These are phyloP conservation scores for Phaseolus lunatus DNA, from an alignment of 306 rosid species.

Conservation along the genomic window DNA sequence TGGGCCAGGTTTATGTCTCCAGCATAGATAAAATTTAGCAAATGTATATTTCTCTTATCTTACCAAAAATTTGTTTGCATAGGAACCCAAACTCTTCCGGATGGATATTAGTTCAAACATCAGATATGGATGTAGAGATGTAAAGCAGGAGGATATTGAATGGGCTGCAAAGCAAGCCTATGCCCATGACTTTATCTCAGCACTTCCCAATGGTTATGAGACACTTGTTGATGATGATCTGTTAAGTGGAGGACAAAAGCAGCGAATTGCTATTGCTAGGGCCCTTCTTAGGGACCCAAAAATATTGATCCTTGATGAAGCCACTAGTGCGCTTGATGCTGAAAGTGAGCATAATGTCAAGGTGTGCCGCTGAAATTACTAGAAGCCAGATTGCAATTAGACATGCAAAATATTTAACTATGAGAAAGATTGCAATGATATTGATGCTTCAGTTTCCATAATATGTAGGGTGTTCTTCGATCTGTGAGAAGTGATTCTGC, in stretches of 20 bases:
- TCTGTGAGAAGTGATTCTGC: slow-evolving; percentile 72
- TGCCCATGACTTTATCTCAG: slow-evolving; percentile 86
- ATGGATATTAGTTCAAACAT: slow-evolving; percentile 91
- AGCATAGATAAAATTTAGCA: slow-evolving; percentile 28
- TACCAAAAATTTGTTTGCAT: slow-evolving; percentile 34
- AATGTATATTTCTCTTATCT: neutral
- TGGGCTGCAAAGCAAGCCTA: slow-evolving; percentile 97
- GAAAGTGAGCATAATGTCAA: slow-evolving; percentile 93
- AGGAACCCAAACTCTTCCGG: slow-evolving; percentile 95
- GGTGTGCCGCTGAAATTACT: slow-evolving; percentile 55
- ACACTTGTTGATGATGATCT: slow-evolving; percentile 93
- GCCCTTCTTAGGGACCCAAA: slow-evolving; percentile 95
- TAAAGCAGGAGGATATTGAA: slow-evolving; percentile 76
- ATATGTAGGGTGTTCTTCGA: slow-evolving; percentile 85
- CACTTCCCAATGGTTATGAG: slow-evolving; percentile 84
- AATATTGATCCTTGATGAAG: slow-evolving; percentile 94
- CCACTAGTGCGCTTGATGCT: slow-evolving; percentile 96
- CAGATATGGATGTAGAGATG: slow-evolving; percentile 80
- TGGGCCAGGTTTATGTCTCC: slow-evolving; percentile 81
- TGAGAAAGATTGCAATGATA: slow-evolving; percentile 26
- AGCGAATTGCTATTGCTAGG: slow-evolving; percentile 93
- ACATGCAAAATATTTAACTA: slow-evolving; percentile 20
- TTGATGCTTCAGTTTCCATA: slow-evolving; percentile 44
- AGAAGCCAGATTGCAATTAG: slow-evolving; percentile 16
- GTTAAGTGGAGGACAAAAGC: slow-evolving; percentile 98